Evolutionary conservation across 306 rosid species (phyloP), one percentile per base, ranked within the genome.

Genomic region (Gleditsia sinensis): DNA sequence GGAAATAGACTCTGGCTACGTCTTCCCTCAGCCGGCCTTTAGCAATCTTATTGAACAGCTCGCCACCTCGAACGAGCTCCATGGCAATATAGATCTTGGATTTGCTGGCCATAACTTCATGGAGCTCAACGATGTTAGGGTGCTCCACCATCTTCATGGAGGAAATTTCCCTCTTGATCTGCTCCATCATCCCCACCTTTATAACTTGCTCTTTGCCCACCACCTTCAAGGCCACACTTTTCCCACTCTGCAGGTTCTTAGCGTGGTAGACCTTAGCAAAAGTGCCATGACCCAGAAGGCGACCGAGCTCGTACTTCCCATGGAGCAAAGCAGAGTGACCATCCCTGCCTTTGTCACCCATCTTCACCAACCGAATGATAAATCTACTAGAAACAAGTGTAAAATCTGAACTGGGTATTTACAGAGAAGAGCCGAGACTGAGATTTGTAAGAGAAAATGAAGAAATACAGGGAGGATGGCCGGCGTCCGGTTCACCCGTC

Each of bases 61-160:
- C 98, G 13, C 98, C 98, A 33, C 98, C 96, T 0, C 92, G 80
- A 4, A 92, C 87, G 13, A 90, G 83, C 63, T 92, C 97, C 96
- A 92, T 88, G 20, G 92, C 92, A 58, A 92, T 83, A 17, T 92
- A 90, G 88, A 92, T 92, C 87, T 90, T 92, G 43, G 96, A 81
- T 34, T 92, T 92, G 51, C 88, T 86, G 0, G 97, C 97, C 97
- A 92, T 88, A 4, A 90, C 94, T 51, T 92, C 96, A 19, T 86
- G 87, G 14, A 92, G 94, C 32, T 86, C 87, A 0, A 92, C 97
- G 45, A 92, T 92, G 80, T 88, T 83, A 0, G 94, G 93, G 33
- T 92, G 97, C 72, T 85, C 70, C 57, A 92, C 93, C 94, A 84
- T 90, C 75, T 80, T 86, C 96, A 92, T 90, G 0, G 86, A 92